Evolutionary conservation across 106 monocot genomes (phyloP).

Genomic region (Amphibolis antarctica): DNA sequence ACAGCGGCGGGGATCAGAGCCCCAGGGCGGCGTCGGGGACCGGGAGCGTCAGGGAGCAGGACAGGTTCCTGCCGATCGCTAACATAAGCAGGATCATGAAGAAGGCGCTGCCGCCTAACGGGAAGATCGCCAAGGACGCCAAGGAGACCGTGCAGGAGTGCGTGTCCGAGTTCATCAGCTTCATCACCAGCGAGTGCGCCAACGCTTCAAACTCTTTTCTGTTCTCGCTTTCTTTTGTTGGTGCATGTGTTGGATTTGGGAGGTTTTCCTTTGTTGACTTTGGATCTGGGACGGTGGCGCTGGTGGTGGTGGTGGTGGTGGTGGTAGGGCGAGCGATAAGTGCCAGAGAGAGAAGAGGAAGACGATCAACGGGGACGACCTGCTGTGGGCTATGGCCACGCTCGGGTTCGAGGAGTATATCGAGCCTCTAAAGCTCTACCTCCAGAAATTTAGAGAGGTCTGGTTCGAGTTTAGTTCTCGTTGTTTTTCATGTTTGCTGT

Average conservation of each 20-base stretch:
- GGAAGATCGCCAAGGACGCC: conserved; percentile 33
- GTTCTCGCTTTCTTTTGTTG: neutral
- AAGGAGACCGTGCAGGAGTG: conserved; percentile 33
- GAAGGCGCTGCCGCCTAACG: conserved; percentile 27
- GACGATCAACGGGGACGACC: conserved; percentile 27
- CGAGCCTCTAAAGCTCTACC: conserved; percentile 24
- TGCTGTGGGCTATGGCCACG: conserved; percentile 30
- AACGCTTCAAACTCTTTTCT: neutral
- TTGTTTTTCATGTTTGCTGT: neutral
- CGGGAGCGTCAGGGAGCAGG: conserved; percentile 30
- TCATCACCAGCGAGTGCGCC: conserved; percentile 31
- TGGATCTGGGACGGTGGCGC: neutral
- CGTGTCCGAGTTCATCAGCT: conserved; percentile 38
- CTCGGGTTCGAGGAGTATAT: conserved; percentile 31
- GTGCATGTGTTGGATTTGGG: neutral
- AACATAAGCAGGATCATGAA: conserved; percentile 34
- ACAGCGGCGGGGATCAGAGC: conserved; percentile 17
- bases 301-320: no score
- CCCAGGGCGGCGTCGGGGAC: conserved; percentile 17
- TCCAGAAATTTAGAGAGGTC: conserved; percentile 26
- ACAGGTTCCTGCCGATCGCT: conserved; percentile 26
- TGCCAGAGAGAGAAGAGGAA: conserved; percentile 29
- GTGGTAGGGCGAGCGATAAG: conserved; percentile 25
- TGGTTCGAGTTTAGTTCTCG: neutral
- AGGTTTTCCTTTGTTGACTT: neutral